Evolutionary conservation across 495 filamentous ascomycete species (phyloP), one percentile per base, ranked within the genome.

Genomic region (Sporormia fimetaria): DNA sequence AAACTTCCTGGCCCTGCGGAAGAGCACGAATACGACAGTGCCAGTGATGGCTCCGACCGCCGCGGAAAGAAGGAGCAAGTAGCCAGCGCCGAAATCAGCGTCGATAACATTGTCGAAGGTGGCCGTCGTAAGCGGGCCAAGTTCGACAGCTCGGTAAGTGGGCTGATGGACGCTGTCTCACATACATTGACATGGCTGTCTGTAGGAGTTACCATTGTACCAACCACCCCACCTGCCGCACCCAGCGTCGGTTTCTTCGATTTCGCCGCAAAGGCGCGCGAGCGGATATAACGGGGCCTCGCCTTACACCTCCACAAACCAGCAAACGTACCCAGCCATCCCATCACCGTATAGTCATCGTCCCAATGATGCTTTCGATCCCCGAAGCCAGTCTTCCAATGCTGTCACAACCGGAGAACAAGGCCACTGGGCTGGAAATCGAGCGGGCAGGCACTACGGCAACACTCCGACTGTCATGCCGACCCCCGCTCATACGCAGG

Each of bases 51-150:
- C 46, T 81, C 76, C 21, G 73, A 78, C 39, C 78, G 79, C 45
- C 80, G 76, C 51, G 68, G 74, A 47, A 83, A 77, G 55, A 75
- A 68, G 47, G 87, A 95, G 55, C 78, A 81, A 35, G 68, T 92
- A 42, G 83, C 79, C n/a, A 92, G 83, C 57, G 87, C 90, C 3
- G 90, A 96, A 42, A 98, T 98, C 55, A 95, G 87, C 60, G 72
- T 94, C 49, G 84, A 93, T 42, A 98, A 98, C 56, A 96, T 98
- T 62, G 81, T 98, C 40, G 87, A 96, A 63, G 90, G 92, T 54
- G 86, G 86, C 49, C 78, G 90, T 62, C 76, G 90, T 48, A 95
- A 98, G 70, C 76, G 85, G 56, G 83, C 90, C 47, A 94, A 94
- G 66, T 98, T 98, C 59, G 86, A 94, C 51, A 95, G 87, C 64